Evolutionary conservation across 2,329 filamentous ascomycete species (phyloP), one percentile per base, ranked within the genome.

Genomic region (Camillea tinctor): DNA sequence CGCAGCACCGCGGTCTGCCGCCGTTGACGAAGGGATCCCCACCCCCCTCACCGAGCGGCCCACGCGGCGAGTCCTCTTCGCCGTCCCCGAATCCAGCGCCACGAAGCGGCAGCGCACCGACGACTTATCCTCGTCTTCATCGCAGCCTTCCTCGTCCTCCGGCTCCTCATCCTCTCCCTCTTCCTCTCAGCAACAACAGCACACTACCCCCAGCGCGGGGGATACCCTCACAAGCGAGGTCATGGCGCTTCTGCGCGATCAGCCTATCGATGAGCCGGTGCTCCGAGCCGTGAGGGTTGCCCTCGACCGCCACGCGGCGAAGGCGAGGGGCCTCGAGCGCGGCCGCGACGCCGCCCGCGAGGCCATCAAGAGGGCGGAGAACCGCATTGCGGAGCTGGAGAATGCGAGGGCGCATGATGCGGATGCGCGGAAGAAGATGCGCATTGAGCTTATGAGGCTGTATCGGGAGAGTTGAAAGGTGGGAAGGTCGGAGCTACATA

Each of bases 321-420:
- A 80, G 55, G 80, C 81, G 0, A 84, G 83, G 67, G 90, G 90
- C 0, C 79, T 90, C 20, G 79, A 80, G 48, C 82, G 82, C 62
- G 88, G 89, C 0, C 79, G 90, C 2, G 89, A 94, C 61, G 83
- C 88, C 6, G 81, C 84, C 3, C 77, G 90, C n/a, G 73, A 83
- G 8, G 83, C 82, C 3, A 69, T 91, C 36, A 87, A 85, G 69
- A 79, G 81, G 4, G 88, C 87, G 64, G 88, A 94, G 26, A 69
- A 69, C n/a, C 68, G 71, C 26, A 66, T 81, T 4, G 68, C 67
- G 7, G 72, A 70, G 17, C 66, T 82, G n/a, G 78, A 82, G 70
- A 75, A 75, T 22, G 67, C 70, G 58, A 69, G 73, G 7, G 62
- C 59, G 57, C 60, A 71, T 55, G 68, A 76, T 23, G 67, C 69